Conservation (phyloP, 148 eudicot genomes). For the Agrostemma githago region DNA sequence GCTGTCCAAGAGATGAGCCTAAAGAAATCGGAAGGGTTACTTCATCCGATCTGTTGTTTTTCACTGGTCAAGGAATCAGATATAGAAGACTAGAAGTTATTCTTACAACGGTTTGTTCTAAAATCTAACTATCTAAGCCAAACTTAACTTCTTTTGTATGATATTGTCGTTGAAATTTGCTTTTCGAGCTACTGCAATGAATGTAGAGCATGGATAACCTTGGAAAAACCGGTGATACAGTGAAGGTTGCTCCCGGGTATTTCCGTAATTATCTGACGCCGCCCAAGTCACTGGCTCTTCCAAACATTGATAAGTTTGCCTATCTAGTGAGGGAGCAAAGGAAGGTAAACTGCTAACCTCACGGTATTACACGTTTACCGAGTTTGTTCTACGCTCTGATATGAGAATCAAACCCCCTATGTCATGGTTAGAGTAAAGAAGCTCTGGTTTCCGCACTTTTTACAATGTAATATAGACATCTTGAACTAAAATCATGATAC, state of each 20-base stretch:
- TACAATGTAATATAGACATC: too few relatives aligned
- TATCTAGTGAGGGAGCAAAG: constrained; percentile 74
- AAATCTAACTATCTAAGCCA: not conserved
- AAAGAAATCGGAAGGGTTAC: constrained; percentile 37
- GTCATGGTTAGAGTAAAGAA: too few relatives aligned
- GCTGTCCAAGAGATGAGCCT: constrained; percentile 24
- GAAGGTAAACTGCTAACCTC: constrained; percentile 46
- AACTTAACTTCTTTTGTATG: not conserved
- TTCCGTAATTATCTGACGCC: constrained; percentile 93
- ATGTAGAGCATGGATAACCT: constrained; percentile 74
- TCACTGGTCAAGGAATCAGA: constrained; percentile 71
- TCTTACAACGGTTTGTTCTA: constrained; percentile 55
- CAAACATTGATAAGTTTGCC: constrained; percentile 29
- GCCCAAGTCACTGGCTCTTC: constrained; percentile 93
- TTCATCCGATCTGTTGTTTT: constrained; percentile 68
- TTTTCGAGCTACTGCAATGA: constrained; percentile 2
- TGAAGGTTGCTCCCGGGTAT: constrained; percentile 90
- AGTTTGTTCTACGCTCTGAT: not conserved
- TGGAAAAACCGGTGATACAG: constrained; percentile 88
- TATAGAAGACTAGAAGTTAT: constrained; percentile 80
- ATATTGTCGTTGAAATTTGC: not conserved
- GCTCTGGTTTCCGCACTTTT: too few relatives aligned
- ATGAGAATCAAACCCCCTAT: too few relatives aligned
- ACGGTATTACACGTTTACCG: too few relatives aligned
- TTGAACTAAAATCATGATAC: too few relatives aligned